phyloP scores from a whole-genome alignment of 257 asterid genomes.

The Nyctanthes arbortristis region DNA sequence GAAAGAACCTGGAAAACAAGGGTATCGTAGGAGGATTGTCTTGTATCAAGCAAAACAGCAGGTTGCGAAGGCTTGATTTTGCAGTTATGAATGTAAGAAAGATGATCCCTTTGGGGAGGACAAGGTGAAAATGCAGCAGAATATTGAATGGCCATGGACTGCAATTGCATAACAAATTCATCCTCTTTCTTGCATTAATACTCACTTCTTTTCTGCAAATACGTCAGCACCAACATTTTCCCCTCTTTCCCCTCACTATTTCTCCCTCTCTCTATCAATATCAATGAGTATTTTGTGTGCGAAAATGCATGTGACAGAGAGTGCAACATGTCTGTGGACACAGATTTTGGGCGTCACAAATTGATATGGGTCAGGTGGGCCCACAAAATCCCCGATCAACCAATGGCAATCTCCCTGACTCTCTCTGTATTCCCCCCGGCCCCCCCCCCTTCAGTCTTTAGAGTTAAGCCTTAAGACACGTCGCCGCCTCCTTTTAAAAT shows the following conservation, averaged over 20 bases:
- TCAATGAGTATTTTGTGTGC: slow-evolving; percentile 19
- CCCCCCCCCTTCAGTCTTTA: no score
- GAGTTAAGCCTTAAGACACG: no score
- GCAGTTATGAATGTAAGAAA: slow-evolving; percentile 28
- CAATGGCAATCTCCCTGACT: slow-evolving; percentile 33
- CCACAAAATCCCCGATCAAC: slow-evolving; percentile 46
- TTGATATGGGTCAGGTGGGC: slow-evolving; percentile 42
- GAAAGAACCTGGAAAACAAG: slow-evolving; percentile 75
- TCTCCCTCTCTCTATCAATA: slow-evolving; percentile 15
- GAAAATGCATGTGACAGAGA: slow-evolving; percentile 25
- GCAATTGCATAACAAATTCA: slow-evolving; percentile 56
- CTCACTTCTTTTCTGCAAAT: slow-evolving; percentile 17
- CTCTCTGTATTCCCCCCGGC: not conserved
- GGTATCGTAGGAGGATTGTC: slow-evolving; percentile 64
- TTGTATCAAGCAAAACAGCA: slow-evolving; percentile 38
- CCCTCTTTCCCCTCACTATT: not conserved
- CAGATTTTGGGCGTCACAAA: slow-evolving; percentile 16
- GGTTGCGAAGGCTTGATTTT: slow-evolving; percentile 47
- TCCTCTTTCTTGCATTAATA: slow-evolving; percentile 41
- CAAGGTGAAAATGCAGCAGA: slow-evolving; percentile 48
- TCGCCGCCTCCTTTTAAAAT: no score
- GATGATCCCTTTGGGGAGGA: slow-evolving; percentile 25
- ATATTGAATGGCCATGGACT: slow-evolving; percentile 57
- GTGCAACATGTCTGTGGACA: slow-evolving; percentile 43
- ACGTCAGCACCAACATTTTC: slow-evolving; percentile 15